Conservation (phyloP, 345 rosid species). For the Populus pruinosa region DNA sequence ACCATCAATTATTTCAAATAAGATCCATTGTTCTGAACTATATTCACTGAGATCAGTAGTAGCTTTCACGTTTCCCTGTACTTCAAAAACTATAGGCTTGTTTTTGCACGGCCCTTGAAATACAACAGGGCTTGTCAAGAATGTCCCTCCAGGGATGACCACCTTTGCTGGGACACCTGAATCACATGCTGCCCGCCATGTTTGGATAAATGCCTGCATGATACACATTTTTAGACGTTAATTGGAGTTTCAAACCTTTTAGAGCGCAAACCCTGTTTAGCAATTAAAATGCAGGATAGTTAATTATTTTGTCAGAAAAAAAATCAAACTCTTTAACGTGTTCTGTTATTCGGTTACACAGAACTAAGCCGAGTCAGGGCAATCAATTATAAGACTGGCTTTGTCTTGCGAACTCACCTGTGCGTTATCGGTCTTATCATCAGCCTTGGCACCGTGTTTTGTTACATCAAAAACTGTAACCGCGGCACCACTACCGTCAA, state of each 20-base stretch:
- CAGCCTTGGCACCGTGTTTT: constrained; percentile 36
- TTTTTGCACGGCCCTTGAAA: constrained; percentile 60
- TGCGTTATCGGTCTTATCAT: constrained; percentile 36
- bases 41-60: constrained; percentile 29
- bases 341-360: no score
- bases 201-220: constrained; percentile 44
- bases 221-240: background rate
- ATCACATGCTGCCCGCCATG: constrained; percentile 56
- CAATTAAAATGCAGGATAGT: no score
- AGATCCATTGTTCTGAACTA: constrained; percentile 37
- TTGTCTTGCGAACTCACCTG: constrained; percentile 17
- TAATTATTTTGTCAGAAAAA: no score
- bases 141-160: constrained; percentile 44
- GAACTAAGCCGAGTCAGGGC: no score
- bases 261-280: no score
- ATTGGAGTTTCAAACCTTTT: background rate
- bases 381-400: no score
- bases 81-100: constrained; percentile 32
- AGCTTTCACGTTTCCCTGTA: constrained; percentile 47
- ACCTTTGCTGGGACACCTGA: constrained; percentile 41
- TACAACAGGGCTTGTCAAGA: constrained; percentile 38
- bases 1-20: constrained; percentile 42
- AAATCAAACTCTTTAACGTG: no score
- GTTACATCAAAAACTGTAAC: constrained; percentile 42
- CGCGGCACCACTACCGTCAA: constrained; percentile 7